These are phyloP conservation scores for Ganoderma sp. DNA, from an alignment of 1,284 basidiomycete genomes.

Conservation along the genomic window DNA sequence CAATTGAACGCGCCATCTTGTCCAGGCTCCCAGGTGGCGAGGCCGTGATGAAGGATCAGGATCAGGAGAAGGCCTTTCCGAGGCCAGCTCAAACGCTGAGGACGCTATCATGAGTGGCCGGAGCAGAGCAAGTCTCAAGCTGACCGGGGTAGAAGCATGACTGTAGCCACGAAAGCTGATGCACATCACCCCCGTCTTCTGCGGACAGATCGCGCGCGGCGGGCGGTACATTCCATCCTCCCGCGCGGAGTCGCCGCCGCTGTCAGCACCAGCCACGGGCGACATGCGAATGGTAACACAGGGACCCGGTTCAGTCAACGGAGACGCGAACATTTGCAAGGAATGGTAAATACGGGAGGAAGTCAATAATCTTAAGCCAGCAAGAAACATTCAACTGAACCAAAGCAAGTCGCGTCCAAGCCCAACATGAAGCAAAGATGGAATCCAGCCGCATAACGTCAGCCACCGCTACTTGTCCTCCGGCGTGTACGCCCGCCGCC, in stretches of 20 bases:
- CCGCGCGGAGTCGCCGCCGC: constrained; percentile 9
- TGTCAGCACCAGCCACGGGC: constrained; percentile 6
- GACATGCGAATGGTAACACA: neutral
- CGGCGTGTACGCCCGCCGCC: constrained; percentile 5
- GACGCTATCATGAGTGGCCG: constrained; percentile 18
- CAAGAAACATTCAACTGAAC: neutral
- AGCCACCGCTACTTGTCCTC: constrained; percentile 15
- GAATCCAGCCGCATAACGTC: neutral
- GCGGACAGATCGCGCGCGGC: constrained; percentile 26
- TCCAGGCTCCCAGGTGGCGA: neutral
- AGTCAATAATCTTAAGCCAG: constrained; percentile 3
- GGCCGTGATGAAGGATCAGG: constrained; percentile 21
- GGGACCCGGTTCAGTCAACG: neutral
- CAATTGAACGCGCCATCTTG: neutral
- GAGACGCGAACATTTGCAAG: neutral
- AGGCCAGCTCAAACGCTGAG: constrained; percentile 21
- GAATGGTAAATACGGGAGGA: neutral
- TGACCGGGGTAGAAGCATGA: constrained; percentile 14
- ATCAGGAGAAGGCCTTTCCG: constrained; percentile 24
- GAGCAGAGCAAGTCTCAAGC: constrained; percentile 3
- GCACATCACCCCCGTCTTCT: constrained; percentile 20
- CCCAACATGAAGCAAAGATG: neutral
- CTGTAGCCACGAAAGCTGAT: constrained; percentile 31
- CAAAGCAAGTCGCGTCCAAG: neutral
- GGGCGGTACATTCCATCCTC: constrained; percentile 16